Base-by-base conservation (phyloP, 495 filamentous ascomycete genomes). In the Astrothelium subdiscretum region DNA sequence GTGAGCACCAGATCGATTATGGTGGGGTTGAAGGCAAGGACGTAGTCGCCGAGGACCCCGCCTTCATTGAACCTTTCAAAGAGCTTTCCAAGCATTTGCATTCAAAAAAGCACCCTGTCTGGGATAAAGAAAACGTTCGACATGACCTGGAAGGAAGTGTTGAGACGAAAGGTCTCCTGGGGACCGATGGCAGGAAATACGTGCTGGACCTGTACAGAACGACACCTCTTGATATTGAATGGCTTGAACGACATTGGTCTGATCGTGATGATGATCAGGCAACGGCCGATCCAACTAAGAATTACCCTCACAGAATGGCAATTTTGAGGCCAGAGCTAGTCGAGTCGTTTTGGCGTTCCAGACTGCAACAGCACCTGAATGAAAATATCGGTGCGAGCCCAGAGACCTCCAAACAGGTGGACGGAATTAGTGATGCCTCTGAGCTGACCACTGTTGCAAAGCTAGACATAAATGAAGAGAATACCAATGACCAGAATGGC, bases 1-100 rank as follows among this genome's bases (percentile, higher is more conserved):
- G 92, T 54, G 92, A 97, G 81, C 90, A 94, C 74, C 95, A 97
- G 75, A 97, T 99, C 66, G 92, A 97, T 73, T 99, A 99, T 70
- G 95, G 95, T 69, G 94, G 91, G 65, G 92, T 97, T 57, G 95
- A 99, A 71, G 95, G 95, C 64, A 95, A 92, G 76, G 95, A 99
- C 60, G 85, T 95, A 22, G 87, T 99, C 51, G 92, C 95, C 1
- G 85, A 88, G 11, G 89, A 96, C 70, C 83, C 92, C 69, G 81
- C 83, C 40, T 99, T 99, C 69, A 84, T 84, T 2, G 77, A 89
- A 29, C 80, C 89, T 18, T 99, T 99, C 69, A 86, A 88, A 73
- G 91, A 92, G 78, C 82, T 97, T 20, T 95, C 91, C 31, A 89
- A 90, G 73, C 81, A 87, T 20, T 79, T 97, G 62, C 83, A 83